Evolutionary conservation across 176 grass and related monocot species (phyloP), one percentile per base, ranked within the genome.

Genomic region (Oryza meridionalis): DNA sequence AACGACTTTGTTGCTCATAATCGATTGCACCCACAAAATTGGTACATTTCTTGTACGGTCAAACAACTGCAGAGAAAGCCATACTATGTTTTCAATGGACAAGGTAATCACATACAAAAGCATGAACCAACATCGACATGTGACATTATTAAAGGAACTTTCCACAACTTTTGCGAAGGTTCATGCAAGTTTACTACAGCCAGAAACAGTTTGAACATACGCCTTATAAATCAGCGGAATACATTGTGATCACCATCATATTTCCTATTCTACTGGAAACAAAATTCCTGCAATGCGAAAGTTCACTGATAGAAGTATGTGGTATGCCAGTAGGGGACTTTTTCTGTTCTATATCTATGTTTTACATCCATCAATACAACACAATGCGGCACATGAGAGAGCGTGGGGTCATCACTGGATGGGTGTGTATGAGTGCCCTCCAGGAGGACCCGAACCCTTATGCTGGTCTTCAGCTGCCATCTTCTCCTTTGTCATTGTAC

Each of bases 401-500:
- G 19, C 1, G 6, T 8, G 61, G 45, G 44, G 1, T 2, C 15
- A 84, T 90, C 88, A 90, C 44, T 67, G 84, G 70, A 84, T 90
- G 62, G 88, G 88, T 1, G 69, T 84, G 77, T 84, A 87, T 0
- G 84, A 83, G 75, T 80, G 70, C 6, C 87, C 90, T 6, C 72
- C 88, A n/a, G 89, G 88, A 3, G 63, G 46, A 9, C 85, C 73
- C 0, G 84, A 90, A 44, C 45, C 71, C 77, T 87, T 97, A 0
- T 90, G 78, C 61, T 92, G 87, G 16, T 97, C 80, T 69, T 97
- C 92, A 0, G 86, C 86, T 0, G 69, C 81, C 82, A 97, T 91
- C 80, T 97, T 97, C 84, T 94, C 94, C 79, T 97, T 97, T 19
- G 94, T 97, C 90, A 89, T 97, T 14, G 83, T 86, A 25, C 94